Conservation (phyloP, 352 stramenopile genomes). For the Globisporangium sylvaticum region DNA sequence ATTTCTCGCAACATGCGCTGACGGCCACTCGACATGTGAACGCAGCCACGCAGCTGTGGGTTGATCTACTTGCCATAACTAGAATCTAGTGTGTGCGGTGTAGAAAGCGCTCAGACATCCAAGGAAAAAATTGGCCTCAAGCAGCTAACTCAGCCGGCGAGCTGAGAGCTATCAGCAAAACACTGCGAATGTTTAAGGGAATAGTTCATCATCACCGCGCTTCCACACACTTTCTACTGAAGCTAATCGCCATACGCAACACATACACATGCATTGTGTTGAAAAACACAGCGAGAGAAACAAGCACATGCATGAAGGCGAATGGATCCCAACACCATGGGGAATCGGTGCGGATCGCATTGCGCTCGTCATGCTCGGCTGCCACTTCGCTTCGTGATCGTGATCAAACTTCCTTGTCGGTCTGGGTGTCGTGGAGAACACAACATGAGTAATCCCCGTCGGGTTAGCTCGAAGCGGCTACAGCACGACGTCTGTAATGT, state of each 20-base stretch:
- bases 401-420: conserved; percentile 22
- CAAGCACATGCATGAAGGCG: background rate
- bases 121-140: conserved; percentile 57
- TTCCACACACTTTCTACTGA: conserved; percentile 6
- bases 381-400: background rate
- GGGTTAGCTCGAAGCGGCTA: conserved; percentile 80
- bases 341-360: background rate
- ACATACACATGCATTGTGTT: background rate
- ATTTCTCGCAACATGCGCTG: no score
- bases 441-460: conserved; percentile 91
- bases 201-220: conserved; percentile 73
- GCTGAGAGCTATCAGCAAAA: conserved; percentile 30
- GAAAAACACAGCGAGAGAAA: conserved; percentile 3
- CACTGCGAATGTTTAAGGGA: conserved; percentile 84
- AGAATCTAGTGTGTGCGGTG: background rate
- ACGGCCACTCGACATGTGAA: no score
- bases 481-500: conserved; percentile 53
- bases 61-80: background rate
- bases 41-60: background rate
- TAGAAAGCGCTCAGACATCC: conserved; percentile 33
- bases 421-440: conserved; percentile 87
- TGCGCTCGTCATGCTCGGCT: background rate
- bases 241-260: background rate
- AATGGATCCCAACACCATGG: background rate
- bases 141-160: conserved; percentile 53